Conservation (phyloP, 305 asterid genomes). For the Fraxinus ornus region DNA sequence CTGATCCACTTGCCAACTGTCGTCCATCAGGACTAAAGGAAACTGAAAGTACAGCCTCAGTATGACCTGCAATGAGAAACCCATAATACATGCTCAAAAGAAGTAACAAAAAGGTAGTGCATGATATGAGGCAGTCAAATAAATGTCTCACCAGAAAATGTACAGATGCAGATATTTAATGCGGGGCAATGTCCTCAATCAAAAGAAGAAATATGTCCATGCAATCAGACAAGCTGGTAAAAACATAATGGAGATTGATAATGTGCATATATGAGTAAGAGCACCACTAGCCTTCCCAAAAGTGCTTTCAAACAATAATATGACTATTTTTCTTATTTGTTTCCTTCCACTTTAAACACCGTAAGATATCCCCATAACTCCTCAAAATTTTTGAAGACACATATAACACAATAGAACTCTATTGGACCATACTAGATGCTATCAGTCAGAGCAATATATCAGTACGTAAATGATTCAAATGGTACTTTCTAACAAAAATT, state of each 20-base stretch:
- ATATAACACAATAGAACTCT: not conserved
- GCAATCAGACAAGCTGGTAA: not conserved
- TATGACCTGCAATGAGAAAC: constrained; percentile 63
- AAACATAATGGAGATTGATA: not conserved
- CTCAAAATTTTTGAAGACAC: not conserved
- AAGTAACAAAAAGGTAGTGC: not conserved
- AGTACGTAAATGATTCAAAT: not conserved
- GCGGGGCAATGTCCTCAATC: not conserved
- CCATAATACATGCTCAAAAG: not conserved
- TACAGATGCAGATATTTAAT: not conserved
- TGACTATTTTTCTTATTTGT: not conserved
- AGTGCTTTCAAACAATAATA: not conserved
- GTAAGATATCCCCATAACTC: not conserved
- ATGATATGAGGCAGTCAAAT: not conserved
- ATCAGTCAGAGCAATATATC: not conserved
- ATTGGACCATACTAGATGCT: not conserved
- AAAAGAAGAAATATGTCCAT: not conserved
- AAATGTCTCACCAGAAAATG: not conserved
- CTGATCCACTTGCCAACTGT: constrained; percentile 96
- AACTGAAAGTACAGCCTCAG: constrained; percentile 94
- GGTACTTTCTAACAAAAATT: not conserved
- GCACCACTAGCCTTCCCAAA: not conserved
- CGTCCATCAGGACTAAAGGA: constrained; percentile 94
- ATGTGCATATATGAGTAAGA: not conserved
- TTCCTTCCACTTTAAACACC: not conserved